phyloP scores from a whole-genome alignment of 192 early-diverging fungal genomes.

The Linnemannia exigua region DNA sequence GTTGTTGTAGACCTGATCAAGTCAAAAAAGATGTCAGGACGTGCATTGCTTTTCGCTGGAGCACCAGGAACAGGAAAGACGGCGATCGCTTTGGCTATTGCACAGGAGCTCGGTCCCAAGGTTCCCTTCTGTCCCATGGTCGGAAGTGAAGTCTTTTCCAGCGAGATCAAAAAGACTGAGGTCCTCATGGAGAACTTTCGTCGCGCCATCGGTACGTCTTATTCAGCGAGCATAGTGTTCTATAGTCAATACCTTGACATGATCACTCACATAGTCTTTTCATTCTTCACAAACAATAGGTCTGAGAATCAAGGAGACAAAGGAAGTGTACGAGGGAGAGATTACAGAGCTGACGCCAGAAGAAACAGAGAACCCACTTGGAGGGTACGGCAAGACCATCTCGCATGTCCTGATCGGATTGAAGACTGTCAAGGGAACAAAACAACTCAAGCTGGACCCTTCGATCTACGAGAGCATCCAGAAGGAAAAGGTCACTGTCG shows the following conservation, averaged over 20 bases:
- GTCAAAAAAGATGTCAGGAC: slow-evolving; percentile 97
- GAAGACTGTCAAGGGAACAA: slow-evolving; percentile 98
- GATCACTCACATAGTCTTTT: no score
- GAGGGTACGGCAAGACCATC: slow-evolving; percentile 97
- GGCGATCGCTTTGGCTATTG: slow-evolving; percentile 95
- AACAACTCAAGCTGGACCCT: slow-evolving; percentile 97
- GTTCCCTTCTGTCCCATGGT: slow-evolving; percentile 99
- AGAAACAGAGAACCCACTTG: slow-evolving; percentile 97
- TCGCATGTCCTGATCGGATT: slow-evolving; percentile 96
- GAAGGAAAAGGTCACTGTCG: slow-evolving; percentile 96
- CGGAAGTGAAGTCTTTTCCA: slow-evolving; percentile 97
- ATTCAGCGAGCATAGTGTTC: not conserved
- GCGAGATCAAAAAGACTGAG: slow-evolving; percentile 99
- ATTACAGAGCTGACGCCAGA: slow-evolving; percentile 97
- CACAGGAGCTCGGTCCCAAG: slow-evolving; percentile 97
- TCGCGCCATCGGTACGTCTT: slow-evolving; percentile 84
- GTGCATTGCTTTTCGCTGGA: slow-evolving; percentile 94
- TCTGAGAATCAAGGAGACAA: slow-evolving; percentile 97
- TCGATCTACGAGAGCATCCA: slow-evolving; percentile 97
- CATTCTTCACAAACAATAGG: slow-evolving; percentile 60
- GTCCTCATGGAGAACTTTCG: slow-evolving; percentile 99
- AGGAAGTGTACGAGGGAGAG: slow-evolving; percentile 99
- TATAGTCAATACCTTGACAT: not conserved
- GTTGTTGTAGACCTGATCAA: slow-evolving; percentile 95
- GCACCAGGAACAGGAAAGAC: slow-evolving; percentile 99